A percentile compares a stretch with the other conserved stretches of the same genome.
phyloP scores from a whole-genome alignment of 768 basidiomycete species.

The Leucosporidium yakuticum region DNA sequence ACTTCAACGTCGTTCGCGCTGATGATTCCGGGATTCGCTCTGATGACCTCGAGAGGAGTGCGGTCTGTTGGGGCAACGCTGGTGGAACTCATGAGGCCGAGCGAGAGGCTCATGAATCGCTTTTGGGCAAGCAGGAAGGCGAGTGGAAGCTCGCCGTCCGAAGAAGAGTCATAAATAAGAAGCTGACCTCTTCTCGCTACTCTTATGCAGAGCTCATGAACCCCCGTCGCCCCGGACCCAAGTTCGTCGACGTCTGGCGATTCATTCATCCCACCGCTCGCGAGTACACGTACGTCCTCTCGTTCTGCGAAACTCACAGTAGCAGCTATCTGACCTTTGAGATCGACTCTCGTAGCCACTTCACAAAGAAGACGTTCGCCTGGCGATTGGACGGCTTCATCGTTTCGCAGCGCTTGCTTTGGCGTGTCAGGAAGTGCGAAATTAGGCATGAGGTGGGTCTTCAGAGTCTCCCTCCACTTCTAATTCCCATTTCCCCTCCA shows the following conservation, averaged over 20 bases:
- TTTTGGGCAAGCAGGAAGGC: slow-evolving; percentile 1
- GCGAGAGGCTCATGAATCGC: slow-evolving; percentile 42
- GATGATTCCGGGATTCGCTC: slow-evolving; percentile 60
- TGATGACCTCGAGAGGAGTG: slow-evolving; percentile 51
- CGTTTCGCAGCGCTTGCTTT: slow-evolving; percentile 58
- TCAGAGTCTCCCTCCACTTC: too few relatives aligned
- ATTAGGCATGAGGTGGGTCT: slow-evolving; percentile 63
- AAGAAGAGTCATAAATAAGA: too few relatives aligned
- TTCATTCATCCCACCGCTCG: slow-evolving; percentile 52
- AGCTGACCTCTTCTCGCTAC: too few relatives aligned
- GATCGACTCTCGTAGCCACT: not conserved
- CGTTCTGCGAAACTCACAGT: too few relatives aligned
- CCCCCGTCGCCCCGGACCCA: slow-evolving; percentile 20
- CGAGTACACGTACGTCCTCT: slow-evolving; percentile 74
- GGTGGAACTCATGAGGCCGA: slow-evolving; percentile 42
- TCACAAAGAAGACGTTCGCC: slow-evolving; percentile 5
- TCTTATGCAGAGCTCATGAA: not conserved
- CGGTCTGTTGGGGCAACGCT: not conserved
- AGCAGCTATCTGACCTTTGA: too few relatives aligned
- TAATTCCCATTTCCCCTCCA: too few relatives aligned
- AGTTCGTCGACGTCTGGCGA: slow-evolving; percentile 76
- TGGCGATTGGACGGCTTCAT: slow-evolving; percentile 64
- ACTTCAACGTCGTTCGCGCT: slow-evolving; percentile 80
- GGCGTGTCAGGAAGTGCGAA: slow-evolving; percentile 69
- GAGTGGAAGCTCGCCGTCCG: too few relatives aligned